Conservation (phyloP, 208 protist species). For the Porcisia hertigi region DNA sequence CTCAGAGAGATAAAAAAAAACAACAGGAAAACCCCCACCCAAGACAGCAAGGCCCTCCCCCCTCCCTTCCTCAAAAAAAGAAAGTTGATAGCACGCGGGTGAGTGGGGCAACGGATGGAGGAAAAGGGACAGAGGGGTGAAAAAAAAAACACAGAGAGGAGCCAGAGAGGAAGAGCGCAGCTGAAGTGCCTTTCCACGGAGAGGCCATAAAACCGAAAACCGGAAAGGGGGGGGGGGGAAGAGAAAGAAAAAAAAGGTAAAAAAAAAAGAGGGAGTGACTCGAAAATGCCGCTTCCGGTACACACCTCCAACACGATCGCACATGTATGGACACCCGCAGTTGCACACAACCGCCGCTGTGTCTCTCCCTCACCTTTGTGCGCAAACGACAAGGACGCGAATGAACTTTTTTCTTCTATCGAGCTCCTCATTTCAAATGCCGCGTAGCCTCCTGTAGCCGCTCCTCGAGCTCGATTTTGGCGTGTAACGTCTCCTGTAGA, state of each 20-base stretch:
- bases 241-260: no score
- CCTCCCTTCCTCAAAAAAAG: no score
- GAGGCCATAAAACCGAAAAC: neutral
- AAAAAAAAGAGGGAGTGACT: no score
- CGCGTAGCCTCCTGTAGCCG: constrained; percentile 32
- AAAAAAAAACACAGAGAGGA: neutral
- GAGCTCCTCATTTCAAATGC: neutral
- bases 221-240: no score
- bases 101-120: no score
- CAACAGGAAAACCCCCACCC: no score
- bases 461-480: constrained; percentile 63
- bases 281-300: no score
- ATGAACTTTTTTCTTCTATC: neutral
- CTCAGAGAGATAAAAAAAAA: no score
- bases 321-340: neutral
- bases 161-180: neutral
- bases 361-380: neutral
- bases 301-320: no score
- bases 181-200: neutral
- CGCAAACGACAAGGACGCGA: neutral
- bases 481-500: constrained; percentile 59
- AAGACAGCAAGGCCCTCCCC: no score
- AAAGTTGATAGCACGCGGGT: no score
- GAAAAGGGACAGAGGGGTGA: no score
- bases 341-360: neutral